phyloP scores from a whole-genome alignment of 495 filamentous ascomycete genomes.

The Penicillium macrosclerotiorum region DNA sequence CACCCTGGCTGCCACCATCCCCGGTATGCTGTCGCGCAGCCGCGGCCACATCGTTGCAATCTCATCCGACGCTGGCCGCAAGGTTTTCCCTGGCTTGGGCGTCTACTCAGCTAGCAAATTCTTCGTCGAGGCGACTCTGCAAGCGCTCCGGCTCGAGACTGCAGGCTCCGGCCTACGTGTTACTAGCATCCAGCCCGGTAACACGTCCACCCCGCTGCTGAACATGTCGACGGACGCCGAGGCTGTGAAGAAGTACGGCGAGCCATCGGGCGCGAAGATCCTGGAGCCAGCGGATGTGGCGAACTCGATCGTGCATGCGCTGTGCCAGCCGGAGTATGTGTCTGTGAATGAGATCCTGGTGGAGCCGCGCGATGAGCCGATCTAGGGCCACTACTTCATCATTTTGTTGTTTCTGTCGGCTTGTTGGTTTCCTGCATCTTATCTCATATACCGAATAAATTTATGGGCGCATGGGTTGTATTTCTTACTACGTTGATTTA shows the following conservation, averaged over 20 bases:
- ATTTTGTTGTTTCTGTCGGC: neutral
- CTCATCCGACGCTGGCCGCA: constrained; percentile 66
- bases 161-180: constrained; percentile 62
- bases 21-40: constrained; percentile 60
- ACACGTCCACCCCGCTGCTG: constrained; percentile 61
- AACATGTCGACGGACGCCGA: constrained; percentile 65
- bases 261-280: constrained; percentile 63
- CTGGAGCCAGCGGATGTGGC: constrained; percentile 63
- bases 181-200: constrained; percentile 65
- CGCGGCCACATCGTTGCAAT: constrained; percentile 65
- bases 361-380: constrained; percentile 69
- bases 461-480: too few relatives aligned
- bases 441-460: too few relatives aligned
- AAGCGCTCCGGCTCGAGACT: constrained; percentile 64
- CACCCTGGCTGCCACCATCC: constrained; percentile 56
- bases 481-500: too few relatives aligned
- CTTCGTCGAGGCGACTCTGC: constrained; percentile 69
- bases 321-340: constrained; percentile 62
- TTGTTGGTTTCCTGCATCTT: neutral
- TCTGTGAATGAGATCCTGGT: constrained; percentile 70
- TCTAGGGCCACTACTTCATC: constrained; percentile 31
- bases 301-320: constrained; percentile 59
- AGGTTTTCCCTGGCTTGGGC: constrained; percentile 69
- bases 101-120: constrained; percentile 74
- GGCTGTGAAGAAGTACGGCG: constrained; percentile 67